phyloP scores from a whole-genome alignment of 345 rosid genomes.

The Laguncularia racemosa region DNA sequence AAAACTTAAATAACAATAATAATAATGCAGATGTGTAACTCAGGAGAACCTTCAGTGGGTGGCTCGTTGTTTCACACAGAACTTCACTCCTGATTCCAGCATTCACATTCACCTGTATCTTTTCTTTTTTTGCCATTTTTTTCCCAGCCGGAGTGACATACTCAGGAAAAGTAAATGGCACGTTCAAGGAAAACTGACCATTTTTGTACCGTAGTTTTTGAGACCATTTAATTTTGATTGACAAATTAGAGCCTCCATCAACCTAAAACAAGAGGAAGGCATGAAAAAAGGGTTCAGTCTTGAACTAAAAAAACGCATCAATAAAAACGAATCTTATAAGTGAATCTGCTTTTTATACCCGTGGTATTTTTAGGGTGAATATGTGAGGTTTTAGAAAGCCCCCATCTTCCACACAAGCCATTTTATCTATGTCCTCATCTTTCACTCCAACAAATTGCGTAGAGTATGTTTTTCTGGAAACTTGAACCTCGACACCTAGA shows the following conservation, averaged over 20 bases:
- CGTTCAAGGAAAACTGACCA: conserved; percentile 49
- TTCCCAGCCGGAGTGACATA: conserved; percentile 77
- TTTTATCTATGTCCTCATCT: conserved; percentile 37
- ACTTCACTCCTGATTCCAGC: conserved; percentile 57
- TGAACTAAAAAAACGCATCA: background rate
- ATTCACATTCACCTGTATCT: conserved; percentile 61
- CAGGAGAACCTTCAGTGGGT: conserved; percentile 69
- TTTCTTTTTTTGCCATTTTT: conserved; percentile 67
- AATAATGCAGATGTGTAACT: background rate
- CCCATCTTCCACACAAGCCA: conserved; percentile 37
- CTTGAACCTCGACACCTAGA: conserved; percentile 89
- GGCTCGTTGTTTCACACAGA: conserved; percentile 59
- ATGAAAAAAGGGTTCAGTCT: background rate
- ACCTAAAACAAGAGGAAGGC: conserved; percentile 32
- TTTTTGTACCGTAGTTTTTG: conserved; percentile 53
- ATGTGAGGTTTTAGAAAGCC: conserved; percentile 61
- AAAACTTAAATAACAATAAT: background rate
- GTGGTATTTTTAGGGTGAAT: conserved; percentile 67
- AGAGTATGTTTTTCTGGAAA: conserved; percentile 47
- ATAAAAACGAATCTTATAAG: background rate
- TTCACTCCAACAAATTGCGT: conserved; percentile 39
- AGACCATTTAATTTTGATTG: conserved; percentile 64
- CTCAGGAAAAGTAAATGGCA: conserved; percentile 83
- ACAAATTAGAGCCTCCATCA: conserved; percentile 76
- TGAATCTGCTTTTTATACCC: conserved; percentile 27